Base-by-base conservation (phyloP, 1,284 basidiomycete genomes). In the Trichosporon asahii region DNA sequence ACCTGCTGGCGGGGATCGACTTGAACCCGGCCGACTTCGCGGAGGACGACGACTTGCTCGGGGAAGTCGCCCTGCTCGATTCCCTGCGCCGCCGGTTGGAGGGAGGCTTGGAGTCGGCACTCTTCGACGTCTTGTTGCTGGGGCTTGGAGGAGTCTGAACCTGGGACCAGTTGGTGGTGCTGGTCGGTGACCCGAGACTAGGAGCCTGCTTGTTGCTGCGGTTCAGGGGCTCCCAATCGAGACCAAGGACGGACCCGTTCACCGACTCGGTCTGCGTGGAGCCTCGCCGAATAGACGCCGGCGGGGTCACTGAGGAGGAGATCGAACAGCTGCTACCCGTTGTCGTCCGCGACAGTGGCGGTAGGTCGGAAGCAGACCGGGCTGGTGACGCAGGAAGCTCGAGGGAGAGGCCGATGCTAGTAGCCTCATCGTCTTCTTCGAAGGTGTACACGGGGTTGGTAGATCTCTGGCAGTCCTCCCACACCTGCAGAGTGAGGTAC, bases 401-500 rank as follows among this genome's bases (percentile, higher is more conserved):
- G 3, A 73, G 65, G n/a, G 66, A 66, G 44, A 55, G 53, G 1
- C 66, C 33, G 25, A 6, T 69, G 55, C 31, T 27, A 1, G 60
- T 29, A 1, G 21, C 49, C n/a, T 69, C 69, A 37, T 70, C 66
- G 31, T 67, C 69, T 37, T 69, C 68, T 3, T 69, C 68, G 53
- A 73, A 73, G 31, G 64, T 64, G 29, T 71, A 73, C 12, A 68
- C 69, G 29, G 72, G 70, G 1, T 55, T 53, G 3, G 29, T 11
- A 33, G 15, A 55, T 3, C 60, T 27, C 65, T 78, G 77, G 63
- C 74, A 76, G 60, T 67, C 68, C 11, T 63, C 18, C 75, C 75
- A 78, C 9, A 67, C 70, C 1, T 63, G 64, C 46, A 66, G 25
- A 2, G 72, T 74, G 4, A 70, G 65, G 7, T 72, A 27, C 4